These are phyloP conservation scores for Dothideomycetes sp. DNA, from an alignment of 2,329 filamentous ascomycete genomes.

Conservation along the genomic window DNA sequence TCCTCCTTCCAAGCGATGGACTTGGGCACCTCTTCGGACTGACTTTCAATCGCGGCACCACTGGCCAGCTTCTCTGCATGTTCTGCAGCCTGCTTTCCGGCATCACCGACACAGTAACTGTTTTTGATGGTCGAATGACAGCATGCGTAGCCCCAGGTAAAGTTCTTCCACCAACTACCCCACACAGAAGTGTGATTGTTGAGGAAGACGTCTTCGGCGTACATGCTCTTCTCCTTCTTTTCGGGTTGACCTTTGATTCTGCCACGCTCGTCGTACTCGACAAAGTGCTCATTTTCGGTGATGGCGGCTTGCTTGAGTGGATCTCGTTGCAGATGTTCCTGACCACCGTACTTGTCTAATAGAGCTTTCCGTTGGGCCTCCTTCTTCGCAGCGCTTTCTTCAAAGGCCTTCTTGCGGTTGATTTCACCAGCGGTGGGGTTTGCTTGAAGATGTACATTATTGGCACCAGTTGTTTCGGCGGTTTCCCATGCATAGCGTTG, in stretches of 20 bases:
- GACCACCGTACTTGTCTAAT: constrained; percentile 72
- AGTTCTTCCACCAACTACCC: constrained; percentile 96
- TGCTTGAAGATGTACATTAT: constrained; percentile 81
- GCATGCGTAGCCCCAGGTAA: constrained; percentile 92
- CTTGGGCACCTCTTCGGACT: constrained; percentile 26
- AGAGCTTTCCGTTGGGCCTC: constrained; percentile 61
- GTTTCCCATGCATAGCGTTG: constrained; percentile 91
- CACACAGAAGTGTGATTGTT: constrained; percentile 91
- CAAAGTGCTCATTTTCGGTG: constrained; percentile 72
- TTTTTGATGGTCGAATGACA: constrained; percentile 93
- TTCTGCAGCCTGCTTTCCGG: constrained; percentile 72
- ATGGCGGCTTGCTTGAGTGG: constrained; percentile 56
- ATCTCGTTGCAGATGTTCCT: constrained; percentile 49
- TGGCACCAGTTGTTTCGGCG: constrained; percentile 71
- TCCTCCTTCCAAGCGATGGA: constrained; percentile 36
- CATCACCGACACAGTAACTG: constrained; percentile 92
- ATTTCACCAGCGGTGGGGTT: constrained; percentile 92
- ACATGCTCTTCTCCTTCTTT: constrained; percentile 75
- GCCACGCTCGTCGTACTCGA: constrained; percentile 90
- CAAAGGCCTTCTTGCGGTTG: constrained; percentile 66
- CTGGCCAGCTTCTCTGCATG: constrained; percentile 57
- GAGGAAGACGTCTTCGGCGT: constrained; percentile 73
- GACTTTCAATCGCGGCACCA: constrained; percentile 23
- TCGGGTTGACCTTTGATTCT: constrained; percentile 79
- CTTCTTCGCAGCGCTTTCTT: constrained; percentile 62